Evolutionary conservation across 805 yeast genomes (phyloP).

Genomic region (Wickerhamiella hasegawae): DNA sequence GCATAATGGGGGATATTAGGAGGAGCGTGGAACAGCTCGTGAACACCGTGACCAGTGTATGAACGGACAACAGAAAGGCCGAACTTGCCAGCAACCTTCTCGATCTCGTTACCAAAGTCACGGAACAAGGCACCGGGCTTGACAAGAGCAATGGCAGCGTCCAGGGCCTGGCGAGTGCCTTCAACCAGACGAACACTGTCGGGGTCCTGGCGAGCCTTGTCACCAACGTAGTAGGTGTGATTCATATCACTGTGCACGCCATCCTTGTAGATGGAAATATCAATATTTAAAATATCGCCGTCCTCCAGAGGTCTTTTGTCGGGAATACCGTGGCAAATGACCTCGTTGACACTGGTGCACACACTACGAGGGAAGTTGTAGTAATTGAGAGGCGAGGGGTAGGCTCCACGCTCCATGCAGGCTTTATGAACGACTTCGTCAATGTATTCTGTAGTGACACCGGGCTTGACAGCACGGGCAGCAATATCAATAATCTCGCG

Average conservation of each 20-base stretch:
- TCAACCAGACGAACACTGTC: slow-evolving; percentile 84
- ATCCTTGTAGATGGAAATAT: slow-evolving; percentile 66
- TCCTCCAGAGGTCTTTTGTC: slow-evolving; percentile 75
- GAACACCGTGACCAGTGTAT: slow-evolving; percentile 89
- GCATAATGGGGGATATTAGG: slow-evolving; percentile 94
- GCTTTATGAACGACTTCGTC: slow-evolving; percentile 79
- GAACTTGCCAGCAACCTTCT: slow-evolving; percentile 64
- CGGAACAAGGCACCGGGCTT: slow-evolving; percentile 89
- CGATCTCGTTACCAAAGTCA: slow-evolving; percentile 74
- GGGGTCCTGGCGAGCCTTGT: slow-evolving; percentile 60
- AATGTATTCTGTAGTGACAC: slow-evolving; percentile 83
- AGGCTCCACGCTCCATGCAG: slow-evolving; percentile 73
- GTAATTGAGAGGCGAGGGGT: slow-evolving; percentile 92
- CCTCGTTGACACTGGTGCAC: slow-evolving; percentile 89
- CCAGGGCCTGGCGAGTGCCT: slow-evolving; percentile 75
- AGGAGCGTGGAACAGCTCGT: slow-evolving; percentile 71
- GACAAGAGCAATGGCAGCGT: slow-evolving; percentile 64
- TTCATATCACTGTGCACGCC: slow-evolving; percentile 92
- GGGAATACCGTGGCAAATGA: slow-evolving; percentile 95
- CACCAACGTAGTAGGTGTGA: slow-evolving; percentile 94
- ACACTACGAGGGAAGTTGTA: slow-evolving; percentile 83
- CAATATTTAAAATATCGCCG: slow-evolving; percentile 89
- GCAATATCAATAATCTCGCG: slow-evolving; percentile 84
- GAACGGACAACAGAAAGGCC: slow-evolving; percentile 77
- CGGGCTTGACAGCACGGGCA: slow-evolving; percentile 70